Percentiles rank a stretch among this genome's conserved stretches.
Conservation (phyloP, 495 filamentous ascomycete species). For the Mytilinidion resinicola region DNA sequence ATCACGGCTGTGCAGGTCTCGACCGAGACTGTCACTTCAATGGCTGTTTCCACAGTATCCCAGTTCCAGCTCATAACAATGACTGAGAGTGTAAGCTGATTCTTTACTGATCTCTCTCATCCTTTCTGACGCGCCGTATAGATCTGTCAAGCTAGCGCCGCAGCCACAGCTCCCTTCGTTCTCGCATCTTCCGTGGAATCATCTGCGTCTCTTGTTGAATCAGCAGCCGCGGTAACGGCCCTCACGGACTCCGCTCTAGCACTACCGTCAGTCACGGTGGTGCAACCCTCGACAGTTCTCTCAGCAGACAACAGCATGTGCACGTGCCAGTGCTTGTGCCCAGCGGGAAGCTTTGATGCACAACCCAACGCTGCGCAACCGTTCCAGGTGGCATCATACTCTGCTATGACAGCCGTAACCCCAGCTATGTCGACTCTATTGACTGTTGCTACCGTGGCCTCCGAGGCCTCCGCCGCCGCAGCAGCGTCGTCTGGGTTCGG, state of each 20-base stretch:
- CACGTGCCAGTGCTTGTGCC: slow-evolving; percentile 18
- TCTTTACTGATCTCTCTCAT: neutral
- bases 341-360: slow-evolving; percentile 14
- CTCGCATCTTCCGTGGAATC: neutral
- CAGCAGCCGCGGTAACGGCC: neutral
- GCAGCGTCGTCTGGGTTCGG: neutral
- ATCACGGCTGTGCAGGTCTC: neutral
- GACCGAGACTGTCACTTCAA: neutral
- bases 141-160: neutral
- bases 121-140: neutral
- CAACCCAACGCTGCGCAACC: slow-evolving; percentile 6
- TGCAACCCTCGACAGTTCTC: neutral
- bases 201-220: neutral
- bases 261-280: neutral
- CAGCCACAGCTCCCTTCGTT: neutral
- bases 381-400: slow-evolving; percentile 20
- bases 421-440: slow-evolving; percentile 1
- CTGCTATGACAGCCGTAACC: slow-evolving; percentile 1
- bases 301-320: slow-evolving; percentile 5
- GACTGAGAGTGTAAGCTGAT: neutral
- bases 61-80: neutral
- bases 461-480: neutral
- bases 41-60: neutral
- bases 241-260: neutral
- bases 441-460: neutral